Conservation (phyloP, 192 early-diverging fungal species). For the Borealophlyctis nickersoniae region DNA sequence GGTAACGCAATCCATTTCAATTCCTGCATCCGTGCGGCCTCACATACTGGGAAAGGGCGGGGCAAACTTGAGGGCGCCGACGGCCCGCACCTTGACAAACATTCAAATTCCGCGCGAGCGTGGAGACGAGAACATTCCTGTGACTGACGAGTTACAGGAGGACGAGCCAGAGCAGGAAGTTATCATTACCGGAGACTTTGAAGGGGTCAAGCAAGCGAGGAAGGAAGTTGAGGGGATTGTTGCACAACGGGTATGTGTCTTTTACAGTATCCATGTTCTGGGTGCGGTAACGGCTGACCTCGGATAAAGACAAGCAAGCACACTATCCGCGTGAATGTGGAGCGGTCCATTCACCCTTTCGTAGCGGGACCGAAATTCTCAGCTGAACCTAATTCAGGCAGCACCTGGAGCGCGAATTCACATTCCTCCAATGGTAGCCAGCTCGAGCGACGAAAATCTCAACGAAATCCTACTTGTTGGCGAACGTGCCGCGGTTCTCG, state of each 20-base stretch:
- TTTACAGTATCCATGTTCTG: not conserved
- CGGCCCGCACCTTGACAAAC: slow-evolving; percentile 64
- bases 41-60: slow-evolving; percentile 84
- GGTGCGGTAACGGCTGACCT: not conserved
- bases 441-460: slow-evolving; percentile 34
- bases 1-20: slow-evolving; percentile 50
- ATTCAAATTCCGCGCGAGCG: slow-evolving; percentile 69
- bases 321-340: slow-evolving; percentile 66
- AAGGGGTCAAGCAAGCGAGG: slow-evolving; percentile 78
- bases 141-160: slow-evolving; percentile 26
- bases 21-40: slow-evolving; percentile 78
- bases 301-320: slow-evolving; percentile 59
- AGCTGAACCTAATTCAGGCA: slow-evolving; percentile 54
- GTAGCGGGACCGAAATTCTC: slow-evolving; percentile 72
- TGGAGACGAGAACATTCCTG: slow-evolving; percentile 31
- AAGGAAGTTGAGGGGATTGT: slow-evolving; percentile 80
- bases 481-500: slow-evolving; percentile 67
- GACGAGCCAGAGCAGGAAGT: slow-evolving; percentile 23
- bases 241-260: slow-evolving; percentile 55
- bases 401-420: slow-evolving; percentile 72
- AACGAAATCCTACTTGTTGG: slow-evolving; percentile 75
- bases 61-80: slow-evolving; percentile 71
- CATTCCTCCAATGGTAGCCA: slow-evolving; percentile 63
- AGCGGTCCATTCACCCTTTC: slow-evolving; percentile 75
- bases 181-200: slow-evolving; percentile 75